Evolutionary conservation across 768 basidiomycete genomes (phyloP).

Genomic region (Boletus rubropictus): DNA sequence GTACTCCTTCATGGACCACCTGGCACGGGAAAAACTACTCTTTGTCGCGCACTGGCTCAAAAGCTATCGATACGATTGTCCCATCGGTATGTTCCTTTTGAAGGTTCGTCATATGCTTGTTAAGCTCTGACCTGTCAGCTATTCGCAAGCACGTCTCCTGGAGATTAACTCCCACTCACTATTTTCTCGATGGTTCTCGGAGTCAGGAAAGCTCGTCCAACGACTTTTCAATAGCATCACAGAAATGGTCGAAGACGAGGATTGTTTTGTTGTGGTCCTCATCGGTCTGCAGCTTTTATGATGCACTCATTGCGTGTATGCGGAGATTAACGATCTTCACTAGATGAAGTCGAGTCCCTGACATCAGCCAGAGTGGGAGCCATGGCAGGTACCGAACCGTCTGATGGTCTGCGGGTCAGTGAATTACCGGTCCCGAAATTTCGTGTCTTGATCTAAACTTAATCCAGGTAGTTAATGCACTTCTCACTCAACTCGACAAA

Average conservation of each 20-base stretch:
- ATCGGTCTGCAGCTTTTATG: slow-evolving; percentile 54
- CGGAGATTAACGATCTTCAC: neutral
- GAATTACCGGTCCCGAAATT: neutral
- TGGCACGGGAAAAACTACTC: slow-evolving; percentile 94
- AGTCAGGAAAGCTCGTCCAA: slow-evolving; percentile 97
- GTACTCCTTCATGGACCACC: slow-evolving; percentile 95
- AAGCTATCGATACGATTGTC: slow-evolving; percentile 90
- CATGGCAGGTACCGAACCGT: slow-evolving; percentile 93
- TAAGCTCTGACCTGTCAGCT: slow-evolving; percentile 42
- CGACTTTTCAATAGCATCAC: slow-evolving; percentile 83
- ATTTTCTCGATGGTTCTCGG: slow-evolving; percentile 98
- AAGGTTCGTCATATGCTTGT: neutral
- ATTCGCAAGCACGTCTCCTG: slow-evolving; percentile 78
- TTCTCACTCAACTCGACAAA: slow-evolving; percentile 95
- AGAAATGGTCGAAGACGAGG: slow-evolving; percentile 89
- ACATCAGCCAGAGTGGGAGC: slow-evolving; percentile 93
- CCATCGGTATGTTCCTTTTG: slow-evolving; percentile 50
- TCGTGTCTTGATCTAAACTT: neutral
- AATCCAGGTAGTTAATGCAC: slow-evolving; percentile 88
- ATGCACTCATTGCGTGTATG: slow-evolving; percentile 1
- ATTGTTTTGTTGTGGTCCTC: slow-evolving; percentile 86
- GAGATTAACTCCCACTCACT: slow-evolving; percentile 99
- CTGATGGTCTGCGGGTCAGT: slow-evolving; percentile 82
- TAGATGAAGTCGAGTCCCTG: slow-evolving; percentile 94
- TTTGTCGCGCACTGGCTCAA: slow-evolving; percentile 92